phyloP scores from a whole-genome alignment of 2,329 filamentous ascomycete species.

The Aspergillus tubingensis region DNA sequence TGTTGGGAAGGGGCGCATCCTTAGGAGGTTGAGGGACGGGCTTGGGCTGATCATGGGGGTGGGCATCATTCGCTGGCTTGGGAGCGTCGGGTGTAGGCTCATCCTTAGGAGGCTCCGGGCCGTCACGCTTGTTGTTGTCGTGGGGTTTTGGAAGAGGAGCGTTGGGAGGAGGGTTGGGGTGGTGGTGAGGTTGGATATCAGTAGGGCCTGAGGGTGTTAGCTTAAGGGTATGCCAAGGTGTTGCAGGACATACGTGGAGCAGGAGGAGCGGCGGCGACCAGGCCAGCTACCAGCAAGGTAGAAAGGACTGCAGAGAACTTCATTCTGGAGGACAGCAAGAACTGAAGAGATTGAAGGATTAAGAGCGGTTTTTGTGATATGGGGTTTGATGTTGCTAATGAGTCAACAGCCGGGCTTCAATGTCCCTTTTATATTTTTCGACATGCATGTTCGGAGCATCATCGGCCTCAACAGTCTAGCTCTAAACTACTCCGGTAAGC shows the following conservation, averaged over 20 bases:
- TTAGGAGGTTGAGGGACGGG: background rate
- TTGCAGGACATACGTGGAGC: background rate
- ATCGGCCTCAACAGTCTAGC: background rate
- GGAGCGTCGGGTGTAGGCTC: background rate
- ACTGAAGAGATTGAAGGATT: background rate
- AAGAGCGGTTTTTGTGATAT: no score
- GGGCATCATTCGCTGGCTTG: background rate
- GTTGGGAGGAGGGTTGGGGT: background rate
- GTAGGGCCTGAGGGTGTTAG: background rate
- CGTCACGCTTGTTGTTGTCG: background rate
- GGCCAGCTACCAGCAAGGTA: constrained; percentile 5
- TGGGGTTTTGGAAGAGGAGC: background rate
- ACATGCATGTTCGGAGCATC: background rate
- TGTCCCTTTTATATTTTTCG: background rate
- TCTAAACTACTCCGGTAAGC: background rate
- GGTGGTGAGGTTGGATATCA: background rate
- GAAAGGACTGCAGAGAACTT: constrained; percentile 4
- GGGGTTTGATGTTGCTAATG: constrained; percentile 6
- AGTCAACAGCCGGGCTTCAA: background rate
- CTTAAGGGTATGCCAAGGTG: background rate
- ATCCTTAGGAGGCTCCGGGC: background rate
- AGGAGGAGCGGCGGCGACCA: constrained; percentile 7
- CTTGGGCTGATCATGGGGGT: background rate
- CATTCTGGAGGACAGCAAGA: background rate
- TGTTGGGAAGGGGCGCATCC: no score